Evolutionary conservation across 164 flowering plant genomes (phyloP).

Genomic region (Vitis rotundifolia): DNA sequence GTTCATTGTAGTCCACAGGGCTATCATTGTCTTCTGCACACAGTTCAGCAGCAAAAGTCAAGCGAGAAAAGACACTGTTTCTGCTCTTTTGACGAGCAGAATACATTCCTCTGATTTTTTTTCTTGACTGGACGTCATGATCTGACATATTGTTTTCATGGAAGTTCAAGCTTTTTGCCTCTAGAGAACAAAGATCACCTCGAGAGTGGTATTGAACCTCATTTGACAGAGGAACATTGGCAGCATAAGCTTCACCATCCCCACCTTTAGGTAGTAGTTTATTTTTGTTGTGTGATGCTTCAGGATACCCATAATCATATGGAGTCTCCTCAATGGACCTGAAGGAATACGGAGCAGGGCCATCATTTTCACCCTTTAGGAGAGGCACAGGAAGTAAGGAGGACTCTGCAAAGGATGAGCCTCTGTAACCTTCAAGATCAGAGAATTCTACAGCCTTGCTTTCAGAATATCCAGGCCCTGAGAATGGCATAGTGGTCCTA

Average conservation of each 20-base stretch:
- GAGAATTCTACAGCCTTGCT: background rate
- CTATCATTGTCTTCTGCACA: background rate
- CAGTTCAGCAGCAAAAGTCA: background rate
- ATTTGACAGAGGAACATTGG: background rate
- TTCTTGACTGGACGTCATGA: background rate
- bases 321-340: background rate
- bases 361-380: background rate
- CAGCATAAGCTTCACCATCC: background rate
- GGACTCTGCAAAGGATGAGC: background rate
- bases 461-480: background rate
- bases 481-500: background rate
- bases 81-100: constrained; percentile 18
- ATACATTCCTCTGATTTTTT: background rate
- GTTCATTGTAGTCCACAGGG: background rate
- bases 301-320: background rate
- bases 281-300: background rate
- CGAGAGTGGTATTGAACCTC: background rate
- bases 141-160: background rate
- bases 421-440: background rate
- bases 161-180: background rate
- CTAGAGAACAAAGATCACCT: background rate
- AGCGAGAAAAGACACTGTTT: constrained; percentile 39
- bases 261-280: background rate
- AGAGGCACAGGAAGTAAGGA: constrained; percentile 5
- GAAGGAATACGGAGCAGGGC: background rate